Percentiles rank a stretch among this genome's conserved stretches.
Evolutionary conservation across 192 early-diverging fungal species (phyloP).

Genomic region (Spinellus fusiger): DNA sequence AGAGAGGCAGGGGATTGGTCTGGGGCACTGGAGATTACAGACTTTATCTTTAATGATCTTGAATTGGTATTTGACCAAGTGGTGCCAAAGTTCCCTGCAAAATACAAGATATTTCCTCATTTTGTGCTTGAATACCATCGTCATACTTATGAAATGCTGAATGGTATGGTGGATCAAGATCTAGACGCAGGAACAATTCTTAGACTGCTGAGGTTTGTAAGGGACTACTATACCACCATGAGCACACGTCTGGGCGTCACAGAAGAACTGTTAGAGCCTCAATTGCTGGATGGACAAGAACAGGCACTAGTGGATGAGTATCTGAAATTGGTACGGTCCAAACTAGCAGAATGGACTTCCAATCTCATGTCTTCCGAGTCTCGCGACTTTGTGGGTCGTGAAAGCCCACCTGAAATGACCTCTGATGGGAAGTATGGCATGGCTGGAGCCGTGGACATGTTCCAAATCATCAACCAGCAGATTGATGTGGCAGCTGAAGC

Average conservation of each 20-base stretch:
- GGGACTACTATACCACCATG: conserved; percentile 91
- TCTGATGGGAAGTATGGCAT: conserved; percentile 77
- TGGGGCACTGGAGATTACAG: conserved; percentile 57
- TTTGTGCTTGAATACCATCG: conserved; percentile 96
- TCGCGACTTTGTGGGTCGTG: conserved; percentile 66
- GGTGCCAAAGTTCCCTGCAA: conserved; percentile 79
- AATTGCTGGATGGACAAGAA: conserved; percentile 89
- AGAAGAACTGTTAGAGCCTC: conserved; percentile 84
- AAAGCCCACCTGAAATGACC: conserved; percentile 69
- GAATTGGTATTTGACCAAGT: conserved; percentile 85
- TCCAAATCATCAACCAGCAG: conserved; percentile 98
- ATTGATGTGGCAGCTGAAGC: conserved; percentile 82
- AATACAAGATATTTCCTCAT: conserved; percentile 93
- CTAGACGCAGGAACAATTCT: conserved; percentile 90
- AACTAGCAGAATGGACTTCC: conserved; percentile 85
- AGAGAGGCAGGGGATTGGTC: conserved; percentile 54
- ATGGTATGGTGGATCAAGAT: conserved; percentile 62
- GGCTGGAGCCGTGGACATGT: conserved; percentile 80
- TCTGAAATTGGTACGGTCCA: conserved; percentile 80
- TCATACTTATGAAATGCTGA: conserved; percentile 76
- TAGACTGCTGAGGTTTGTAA: conserved; percentile 78
- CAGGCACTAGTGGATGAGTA: conserved; percentile 86
- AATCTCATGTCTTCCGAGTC: conserved; percentile 88
- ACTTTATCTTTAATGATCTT: conserved; percentile 86
- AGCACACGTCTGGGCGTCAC: conserved; percentile 79